Evolutionary conservation across 1,284 basidiomycete genomes (phyloP).

Genomic region (Leucoagaricus sp.): DNA sequence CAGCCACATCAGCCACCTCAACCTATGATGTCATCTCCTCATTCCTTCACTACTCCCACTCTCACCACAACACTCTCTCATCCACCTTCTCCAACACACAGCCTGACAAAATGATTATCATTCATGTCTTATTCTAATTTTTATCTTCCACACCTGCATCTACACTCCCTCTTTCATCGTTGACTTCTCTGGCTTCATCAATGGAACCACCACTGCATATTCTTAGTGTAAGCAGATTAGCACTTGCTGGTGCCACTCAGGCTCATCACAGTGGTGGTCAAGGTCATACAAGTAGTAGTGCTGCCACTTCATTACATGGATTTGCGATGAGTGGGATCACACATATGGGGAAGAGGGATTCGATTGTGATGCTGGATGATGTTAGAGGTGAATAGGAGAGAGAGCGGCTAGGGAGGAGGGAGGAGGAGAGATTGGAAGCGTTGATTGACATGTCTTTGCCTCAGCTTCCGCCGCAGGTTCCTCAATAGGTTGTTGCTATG

Average conservation of each 20-base stretch:
- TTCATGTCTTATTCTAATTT: slow-evolving; percentile 88
- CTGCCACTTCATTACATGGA: slow-evolving; percentile 24
- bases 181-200: slow-evolving; percentile 58
- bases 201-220: slow-evolving; percentile 68
- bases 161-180: slow-evolving; percentile 67
- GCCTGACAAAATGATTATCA: slow-evolving; percentile 66
- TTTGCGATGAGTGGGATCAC: slow-evolving; percentile 25
- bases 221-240: slow-evolving; percentile 51
- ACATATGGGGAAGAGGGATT: slow-evolving; percentile 36
- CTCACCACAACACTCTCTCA: slow-evolving; percentile 39
- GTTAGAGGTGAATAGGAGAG: slow-evolving; percentile 81
- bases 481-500: no score
- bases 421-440: slow-evolving; percentile 76
- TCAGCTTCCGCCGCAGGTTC: background rate
- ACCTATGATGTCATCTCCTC: no score
- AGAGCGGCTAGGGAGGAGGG: slow-evolving; percentile 75
- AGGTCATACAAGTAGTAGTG: slow-evolving; percentile 15
- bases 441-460: background rate
- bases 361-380: slow-evolving; percentile 50
- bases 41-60: no score
- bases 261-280: background rate
- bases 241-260: slow-evolving; percentile 17
- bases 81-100: slow-evolving; percentile 56
- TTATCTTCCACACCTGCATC: slow-evolving; percentile 75
- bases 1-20: slow-evolving; percentile 1